These are phyloP conservation scores for Hericium coralloides DNA, from an alignment of 768 basidiomycete genomes.

Conservation along the genomic window DNA sequence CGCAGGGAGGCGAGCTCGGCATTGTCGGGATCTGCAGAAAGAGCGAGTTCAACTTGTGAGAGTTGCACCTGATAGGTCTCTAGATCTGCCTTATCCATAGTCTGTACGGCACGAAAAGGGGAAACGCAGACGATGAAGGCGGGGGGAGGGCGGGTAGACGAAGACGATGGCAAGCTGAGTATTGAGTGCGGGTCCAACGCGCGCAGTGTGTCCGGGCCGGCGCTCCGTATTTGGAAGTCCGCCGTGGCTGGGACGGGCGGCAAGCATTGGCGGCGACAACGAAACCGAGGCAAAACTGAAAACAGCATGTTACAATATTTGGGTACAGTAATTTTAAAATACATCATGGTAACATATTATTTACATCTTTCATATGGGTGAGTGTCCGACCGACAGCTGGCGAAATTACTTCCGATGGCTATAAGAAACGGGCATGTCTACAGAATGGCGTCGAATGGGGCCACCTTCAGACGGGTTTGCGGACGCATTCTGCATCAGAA, in stretches of 20 bases:
- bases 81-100: constrained; percentile 61
- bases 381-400: too few species aligned
- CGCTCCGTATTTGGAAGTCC: neutral
- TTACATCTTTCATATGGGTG: too few species aligned
- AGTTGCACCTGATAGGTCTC: constrained; percentile 88
- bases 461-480: neutral
- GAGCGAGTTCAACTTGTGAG: constrained; percentile 78
- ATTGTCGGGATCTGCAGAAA: constrained; percentile 68
- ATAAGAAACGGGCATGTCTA: neutral
- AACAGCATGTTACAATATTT: too few species aligned
- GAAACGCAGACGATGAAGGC: neutral
- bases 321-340: too few species aligned
- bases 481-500: neutral
- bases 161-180: neutral
- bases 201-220: neutral
- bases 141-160: neutral
- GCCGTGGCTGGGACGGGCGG: neutral
- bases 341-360: too few species aligned
- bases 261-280: too few species aligned
- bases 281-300: too few species aligned
- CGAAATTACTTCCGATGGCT: neutral
- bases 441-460: neutral
- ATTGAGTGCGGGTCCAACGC: neutral
- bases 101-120: constrained; percentile 1
- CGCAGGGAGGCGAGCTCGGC: constrained; percentile 63